Percentiles rank a stretch among this genome's conserved stretches.
phyloP scores from a whole-genome alignment of 257 asterid species.

The Parsonsia alboflavescens region DNA sequence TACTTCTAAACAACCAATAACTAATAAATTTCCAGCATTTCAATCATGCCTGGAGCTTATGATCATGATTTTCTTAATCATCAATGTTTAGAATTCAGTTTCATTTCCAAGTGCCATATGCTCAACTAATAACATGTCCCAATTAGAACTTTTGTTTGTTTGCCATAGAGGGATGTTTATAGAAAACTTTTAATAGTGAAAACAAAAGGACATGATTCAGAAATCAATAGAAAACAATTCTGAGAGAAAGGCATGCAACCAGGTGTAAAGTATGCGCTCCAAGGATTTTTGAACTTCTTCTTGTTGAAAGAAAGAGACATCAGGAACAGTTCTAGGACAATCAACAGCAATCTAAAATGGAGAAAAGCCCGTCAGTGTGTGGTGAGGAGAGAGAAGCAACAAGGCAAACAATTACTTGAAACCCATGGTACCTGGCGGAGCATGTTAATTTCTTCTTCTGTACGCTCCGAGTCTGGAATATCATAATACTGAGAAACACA shows the following conservation, averaged over 20 bases:
- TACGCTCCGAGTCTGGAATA: slow-evolving; percentile 75
- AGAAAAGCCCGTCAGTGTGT: slow-evolving; percentile 13
- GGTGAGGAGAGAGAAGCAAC: slow-evolving; percentile 8
- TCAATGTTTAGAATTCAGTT: no score
- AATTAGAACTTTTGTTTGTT: neutral
- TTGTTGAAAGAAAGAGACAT: slow-evolving; percentile 89
- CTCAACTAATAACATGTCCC: neutral
- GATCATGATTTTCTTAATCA: no score
- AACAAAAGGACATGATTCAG: neutral
- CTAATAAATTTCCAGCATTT: no score
- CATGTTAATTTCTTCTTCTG: slow-evolving; percentile 95
- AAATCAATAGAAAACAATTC: slow-evolving; percentile 1
- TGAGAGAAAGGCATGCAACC: slow-evolving; percentile 41
- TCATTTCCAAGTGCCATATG: neutral
- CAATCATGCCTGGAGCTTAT: no score
- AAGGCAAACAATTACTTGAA: slow-evolving; percentile 15
- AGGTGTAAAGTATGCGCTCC: slow-evolving; percentile 89
- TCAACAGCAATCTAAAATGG: slow-evolving; percentile 74
- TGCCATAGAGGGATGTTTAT: neutral
- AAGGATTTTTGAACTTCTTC: slow-evolving; percentile 75
- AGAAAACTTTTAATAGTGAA: neutral
- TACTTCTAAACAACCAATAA: no score
- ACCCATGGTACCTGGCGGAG: slow-evolving; percentile 72
- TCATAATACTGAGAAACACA: slow-evolving; percentile 88
- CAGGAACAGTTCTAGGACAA: slow-evolving; percentile 99